These are phyloP conservation scores for Scopulariopsis brevicaulis DNA, from an alignment of 2,329 filamentous ascomycete genomes.

Conservation along the genomic window DNA sequence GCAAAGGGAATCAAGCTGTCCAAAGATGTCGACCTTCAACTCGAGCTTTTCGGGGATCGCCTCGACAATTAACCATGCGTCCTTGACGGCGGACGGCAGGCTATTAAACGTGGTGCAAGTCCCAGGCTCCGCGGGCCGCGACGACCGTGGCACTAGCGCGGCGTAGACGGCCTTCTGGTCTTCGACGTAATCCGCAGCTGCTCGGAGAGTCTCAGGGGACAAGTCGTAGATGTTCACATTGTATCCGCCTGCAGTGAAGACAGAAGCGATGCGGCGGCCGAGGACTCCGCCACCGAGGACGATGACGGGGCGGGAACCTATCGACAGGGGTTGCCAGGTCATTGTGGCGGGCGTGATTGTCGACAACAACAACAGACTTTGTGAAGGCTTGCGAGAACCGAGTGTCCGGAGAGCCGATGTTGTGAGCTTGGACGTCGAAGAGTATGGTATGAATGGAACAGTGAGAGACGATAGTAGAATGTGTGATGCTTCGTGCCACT, in stretches of 20 bases:
- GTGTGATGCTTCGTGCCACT: too few species aligned
- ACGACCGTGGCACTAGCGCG: background rate
- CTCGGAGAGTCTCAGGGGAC: conserved; percentile 19
- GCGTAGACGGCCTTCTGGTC: conserved; percentile 18
- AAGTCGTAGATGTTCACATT: conserved; percentile 30
- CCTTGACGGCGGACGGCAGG: conserved; percentile 24
- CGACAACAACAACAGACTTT: too few species aligned
- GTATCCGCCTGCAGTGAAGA: conserved; percentile 28
- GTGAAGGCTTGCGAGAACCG: too few species aligned
- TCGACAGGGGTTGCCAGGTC: conserved; percentile 11
- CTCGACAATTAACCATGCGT: conserved; percentile 43
- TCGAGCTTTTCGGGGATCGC: conserved; percentile 36
- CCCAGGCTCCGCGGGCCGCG: conserved; percentile 13
- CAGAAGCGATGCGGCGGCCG: conserved; percentile 26
- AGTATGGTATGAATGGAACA: too few species aligned
- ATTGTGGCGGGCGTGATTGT: conserved; percentile 4
- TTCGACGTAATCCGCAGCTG: conserved; percentile 25
- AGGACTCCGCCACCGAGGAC: conserved; percentile 30
- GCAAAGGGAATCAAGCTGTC: conserved; percentile 27
- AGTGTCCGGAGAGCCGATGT: too few species aligned
- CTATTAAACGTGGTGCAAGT: conserved; percentile 19
- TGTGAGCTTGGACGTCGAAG: too few species aligned
- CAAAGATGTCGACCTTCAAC: conserved; percentile 35
- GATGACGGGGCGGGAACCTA: conserved; percentile 17
- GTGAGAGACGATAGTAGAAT: too few species aligned